Base-by-base conservation (phyloP, 345 rosid genomes). In the Arabis alpina region DNA sequence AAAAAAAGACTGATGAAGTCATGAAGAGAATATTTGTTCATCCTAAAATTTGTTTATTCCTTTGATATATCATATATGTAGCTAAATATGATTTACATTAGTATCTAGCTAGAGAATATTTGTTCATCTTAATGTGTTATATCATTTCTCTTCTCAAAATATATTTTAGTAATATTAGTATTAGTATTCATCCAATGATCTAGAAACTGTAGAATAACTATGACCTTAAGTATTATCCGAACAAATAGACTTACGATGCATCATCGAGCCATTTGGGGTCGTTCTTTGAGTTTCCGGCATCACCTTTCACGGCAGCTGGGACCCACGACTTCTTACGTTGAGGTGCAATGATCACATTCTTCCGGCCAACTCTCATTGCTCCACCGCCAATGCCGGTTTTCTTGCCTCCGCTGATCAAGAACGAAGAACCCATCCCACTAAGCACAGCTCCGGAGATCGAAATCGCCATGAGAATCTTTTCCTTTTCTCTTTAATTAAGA, bases 241-340 rank as follows among this genome's bases (percentile, higher is more conserved):
- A 15, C 1, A 19, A 56, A 54, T 6, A 13, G 40, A 73, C 77
- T 73, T 66, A 73, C 66, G 77, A 73, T 9, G 66, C 77, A 41
- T 73, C 71, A 32, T 66, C 77, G 25, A 73, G 77, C 72, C 77
- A 73, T 57, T 65, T 57, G 16, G 73, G 77, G 30, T 73, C 77
- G 47, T 30, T 30, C 59, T 57, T 65, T 11, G 71, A 65, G 16
- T 41, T 65, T 0, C 45, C 39, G 25, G 25, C 12, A 54, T 54
- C 73, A 15, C 34, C 77, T 60, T 66, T 60, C 12, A 42, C 61
- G 36, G 73, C 71, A 7, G 77, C 9, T 1, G 16, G 27, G 47
- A 64, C 54, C 71, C 52, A 73, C 1, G 10, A 32, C 27, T 41
- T 73, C 48, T 73, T 73, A 6, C 30, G 48, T 2, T 57, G 66